Base-by-base conservation (phyloP, 306 rosid genomes). In the Canavalia ensiformis region DNA sequence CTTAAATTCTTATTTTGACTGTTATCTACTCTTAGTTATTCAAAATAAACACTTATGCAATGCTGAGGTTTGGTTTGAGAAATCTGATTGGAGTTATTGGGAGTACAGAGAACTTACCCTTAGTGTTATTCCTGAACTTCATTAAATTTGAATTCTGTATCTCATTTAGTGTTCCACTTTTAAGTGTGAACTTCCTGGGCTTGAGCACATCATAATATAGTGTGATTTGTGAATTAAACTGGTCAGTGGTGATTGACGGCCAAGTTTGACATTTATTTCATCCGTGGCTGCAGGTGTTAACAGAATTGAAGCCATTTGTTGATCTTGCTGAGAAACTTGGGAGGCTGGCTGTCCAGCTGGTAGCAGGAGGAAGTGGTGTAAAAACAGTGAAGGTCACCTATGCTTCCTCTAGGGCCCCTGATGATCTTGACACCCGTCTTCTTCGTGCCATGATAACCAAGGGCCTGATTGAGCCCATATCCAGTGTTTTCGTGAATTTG, bases 381-480 rank as follows among this genome's bases (percentile, higher is more conserved):
- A 96, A 96, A 83, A 89, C 82, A 33, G 98, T 96, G 71, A 93
- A 92, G 86, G 99, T 96, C 58, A 76, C 94, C 30, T 96, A 96
- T 72, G 93, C 94, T 44, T 93, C 98, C 33, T 78, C 97, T 0
- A 92, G 99, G 86, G 98, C 94, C 35, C 97, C 97, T 33, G 98
- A 96, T 88, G 98, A 96, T 83, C 97, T 96, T 72, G 99, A 96
- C 87, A 93, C 99, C 33, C 92, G 99, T 74, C 85, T 96, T 73
- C 92, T 96, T 39, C 99, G 99, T 52, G 99, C 99, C 82, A 96
- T 96, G 99, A 96, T 96, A 82, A 93, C 87, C 41, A 93, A 95
- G 92, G 99, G 99, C 85, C 89, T 96, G 72, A 93, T 96, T 50
- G 99, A 96, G 86, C 99, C 99, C 7, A 96, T 96, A 68, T 93